A percentile compares a stretch with the other conserved stretches of the same genome.
These are phyloP conservation scores for Scleroderma bovista DNA, from an alignment of 768 basidiomycete genomes.

Conservation along the genomic window DNA sequence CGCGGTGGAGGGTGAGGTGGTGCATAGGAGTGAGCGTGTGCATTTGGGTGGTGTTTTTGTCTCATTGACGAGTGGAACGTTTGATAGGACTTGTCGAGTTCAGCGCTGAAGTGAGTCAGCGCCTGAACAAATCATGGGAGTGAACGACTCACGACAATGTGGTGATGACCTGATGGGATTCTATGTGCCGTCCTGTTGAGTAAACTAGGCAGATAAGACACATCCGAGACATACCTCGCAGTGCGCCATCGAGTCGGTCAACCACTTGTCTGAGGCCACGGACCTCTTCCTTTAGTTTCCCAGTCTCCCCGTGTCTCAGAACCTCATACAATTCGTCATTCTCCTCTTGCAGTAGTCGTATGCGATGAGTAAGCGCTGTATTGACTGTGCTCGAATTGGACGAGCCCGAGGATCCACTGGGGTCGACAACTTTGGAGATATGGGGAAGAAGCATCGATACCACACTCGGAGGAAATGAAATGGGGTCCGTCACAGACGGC, in stretches of 20 bases:
- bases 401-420: conserved; percentile 24
- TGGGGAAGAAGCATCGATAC: conserved; percentile 67
- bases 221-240: conserved; percentile 53
- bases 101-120: conserved; percentile 42
- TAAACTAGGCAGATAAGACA: not conserved
- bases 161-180: conserved; percentile 70
- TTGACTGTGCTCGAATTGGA: conserved; percentile 51
- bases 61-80: conserved; percentile 45
- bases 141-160: conserved; percentile 59
- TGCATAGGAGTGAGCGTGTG: conserved; percentile 32
- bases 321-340: conserved; percentile 83
- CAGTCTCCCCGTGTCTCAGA: conserved; percentile 69
- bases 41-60: conserved; percentile 30
- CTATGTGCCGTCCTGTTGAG: conserved; percentile 33
- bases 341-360: conserved; percentile 72
- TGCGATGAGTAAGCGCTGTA: conserved; percentile 71
- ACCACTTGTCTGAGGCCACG: conserved; percentile 63
- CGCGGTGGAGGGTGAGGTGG: conserved; percentile 42
- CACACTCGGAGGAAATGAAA: conserved; percentile 67
- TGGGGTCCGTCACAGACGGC: conserved; percentile 53
- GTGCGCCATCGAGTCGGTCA: conserved; percentile 63
- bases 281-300: conserved; percentile 78
- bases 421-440: conserved; percentile 40
- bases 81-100: conserved; percentile 74
- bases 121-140: conserved; percentile 4